Percentiles rank a stretch among this genome's conserved stretches.
These are phyloP conservation scores for Fusarium subglutinans DNA, from an alignment of 2,329 filamentous ascomycete genomes.

Conservation along the genomic window DNA sequence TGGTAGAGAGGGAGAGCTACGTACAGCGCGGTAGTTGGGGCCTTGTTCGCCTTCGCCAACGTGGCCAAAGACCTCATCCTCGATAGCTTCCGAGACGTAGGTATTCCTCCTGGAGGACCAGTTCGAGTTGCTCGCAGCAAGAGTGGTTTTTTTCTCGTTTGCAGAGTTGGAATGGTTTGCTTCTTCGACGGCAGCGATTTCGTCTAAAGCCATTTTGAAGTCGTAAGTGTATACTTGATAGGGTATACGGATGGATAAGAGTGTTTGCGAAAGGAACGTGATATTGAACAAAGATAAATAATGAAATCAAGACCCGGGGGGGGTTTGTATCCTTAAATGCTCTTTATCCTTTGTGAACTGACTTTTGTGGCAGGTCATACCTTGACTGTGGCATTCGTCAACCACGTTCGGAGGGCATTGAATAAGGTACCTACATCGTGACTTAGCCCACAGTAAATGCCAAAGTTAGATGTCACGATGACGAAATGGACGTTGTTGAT, in stretches of 20 bases:
- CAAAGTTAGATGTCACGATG: neutral
- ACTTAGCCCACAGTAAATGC: neutral
- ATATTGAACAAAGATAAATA: neutral
- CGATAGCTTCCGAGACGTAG: conserved; percentile 3
- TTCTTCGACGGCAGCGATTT: neutral
- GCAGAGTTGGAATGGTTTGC: neutral
- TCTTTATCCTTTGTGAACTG: neutral
- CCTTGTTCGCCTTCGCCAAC: conserved; percentile 35
- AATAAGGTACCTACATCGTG: neutral
- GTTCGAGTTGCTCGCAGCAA: conserved; percentile 8
- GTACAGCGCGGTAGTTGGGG: conserved; percentile 45
- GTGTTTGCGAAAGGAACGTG: neutral
- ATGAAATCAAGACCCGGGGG: neutral
- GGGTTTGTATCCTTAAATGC: neutral
- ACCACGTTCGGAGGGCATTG: neutral
- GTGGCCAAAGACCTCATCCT: conserved; percentile 38
- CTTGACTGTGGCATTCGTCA: neutral
- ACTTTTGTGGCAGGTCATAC: neutral
- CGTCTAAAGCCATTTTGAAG: neutral
- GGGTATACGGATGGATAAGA: neutral
- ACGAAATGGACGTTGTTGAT: neutral
- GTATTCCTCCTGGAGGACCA: neutral
- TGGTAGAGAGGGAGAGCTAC: neutral
- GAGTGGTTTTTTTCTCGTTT: neutral
- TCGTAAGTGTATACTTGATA: neutral